A percentile compares a stretch with the other conserved stretches of the same genome.
Conservation (phyloP, 495 filamentous ascomycete species). For the Podospora appendiculata region DNA sequence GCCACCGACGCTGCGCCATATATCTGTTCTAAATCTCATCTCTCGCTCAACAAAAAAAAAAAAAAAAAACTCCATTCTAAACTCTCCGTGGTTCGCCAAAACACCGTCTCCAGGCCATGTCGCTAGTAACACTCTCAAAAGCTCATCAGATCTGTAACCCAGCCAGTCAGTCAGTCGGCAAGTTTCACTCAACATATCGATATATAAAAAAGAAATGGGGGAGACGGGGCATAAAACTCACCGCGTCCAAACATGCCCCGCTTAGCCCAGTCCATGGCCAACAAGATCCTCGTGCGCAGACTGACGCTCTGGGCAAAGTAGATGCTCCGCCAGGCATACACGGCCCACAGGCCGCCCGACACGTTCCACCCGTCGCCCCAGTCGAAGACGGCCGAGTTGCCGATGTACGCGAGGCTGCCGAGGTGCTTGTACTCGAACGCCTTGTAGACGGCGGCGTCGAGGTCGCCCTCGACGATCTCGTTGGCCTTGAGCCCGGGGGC, state of each 20-base stretch:
- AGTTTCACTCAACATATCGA: background rate
- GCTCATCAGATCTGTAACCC: background rate
- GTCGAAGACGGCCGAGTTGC: slow-evolving; percentile 94
- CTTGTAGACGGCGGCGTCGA: slow-evolving; percentile 90
- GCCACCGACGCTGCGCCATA: no score
- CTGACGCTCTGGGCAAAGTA: slow-evolving; percentile 99
- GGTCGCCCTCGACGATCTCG: slow-evolving; percentile 76
- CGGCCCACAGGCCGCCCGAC: slow-evolving; percentile 79
- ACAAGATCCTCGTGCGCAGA: slow-evolving; percentile 74
- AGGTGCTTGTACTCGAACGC: slow-evolving; percentile 93
- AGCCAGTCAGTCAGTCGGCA: background rate
- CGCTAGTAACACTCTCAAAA: background rate
- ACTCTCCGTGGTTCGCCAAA: no score
- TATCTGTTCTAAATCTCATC: no score
- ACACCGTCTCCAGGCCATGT: no score
- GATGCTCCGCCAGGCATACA: slow-evolving; percentile 93
- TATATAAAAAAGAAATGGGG: background rate
- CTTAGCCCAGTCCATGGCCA: slow-evolving; percentile 99
- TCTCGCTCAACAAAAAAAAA: no score
- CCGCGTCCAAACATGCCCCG: slow-evolving; percentile 91
- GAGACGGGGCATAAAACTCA: slow-evolving; percentile 33
- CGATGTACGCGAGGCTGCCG: slow-evolving; percentile 90
- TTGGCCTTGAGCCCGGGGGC: slow-evolving; percentile 71
- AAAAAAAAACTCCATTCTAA: no score
- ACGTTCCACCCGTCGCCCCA: slow-evolving; percentile 64